A percentile compares a stretch with the other conserved stretches of the same genome.
Conservation (phyloP, 768 basidiomycete species). For the Amanita jacksonii region DNA sequence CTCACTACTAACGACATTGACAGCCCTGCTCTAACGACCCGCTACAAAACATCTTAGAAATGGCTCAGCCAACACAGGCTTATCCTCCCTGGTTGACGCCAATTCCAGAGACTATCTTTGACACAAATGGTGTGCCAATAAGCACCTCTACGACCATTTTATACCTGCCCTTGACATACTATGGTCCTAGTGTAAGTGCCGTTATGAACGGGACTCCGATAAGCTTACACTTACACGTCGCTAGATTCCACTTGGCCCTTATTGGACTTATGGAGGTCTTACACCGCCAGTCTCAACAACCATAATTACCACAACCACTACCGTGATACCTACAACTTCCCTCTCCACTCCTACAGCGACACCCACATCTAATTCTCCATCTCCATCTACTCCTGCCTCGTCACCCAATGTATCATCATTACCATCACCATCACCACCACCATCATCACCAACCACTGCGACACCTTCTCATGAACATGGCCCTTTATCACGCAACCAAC, state of each 20-base stretch:
- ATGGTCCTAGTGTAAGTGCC: conserved; percentile 66
- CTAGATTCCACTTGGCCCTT: conserved; percentile 66
- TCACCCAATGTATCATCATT: conserved; percentile 10
- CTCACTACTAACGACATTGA: conserved; percentile 38
- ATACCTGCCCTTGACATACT: conserved; percentile 70
- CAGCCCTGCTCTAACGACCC: conserved; percentile 13
- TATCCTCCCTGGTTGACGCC: conserved; percentile 68
- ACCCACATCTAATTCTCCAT: conserved; percentile 21
- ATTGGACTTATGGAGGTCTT: conserved; percentile 71
- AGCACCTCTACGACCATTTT: conserved; percentile 49
- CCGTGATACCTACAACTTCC: conserved; percentile 20
- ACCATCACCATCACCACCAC: conserved; percentile 19
- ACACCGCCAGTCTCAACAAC: conserved; percentile 27
- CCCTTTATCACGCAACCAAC: conserved; percentile 22
- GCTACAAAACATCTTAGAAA: conserved; percentile 17
- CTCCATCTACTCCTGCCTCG: conserved; percentile 19
- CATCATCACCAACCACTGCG: conserved; percentile 14
- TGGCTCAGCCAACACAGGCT: conserved; percentile 56
- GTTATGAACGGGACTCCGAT: no score
- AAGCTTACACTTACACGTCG: neutral
- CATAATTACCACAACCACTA: conserved; percentile 17
- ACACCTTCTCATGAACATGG: conserved; percentile 14
- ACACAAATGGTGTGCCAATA: conserved; percentile 41
- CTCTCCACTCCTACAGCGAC: conserved; percentile 16
- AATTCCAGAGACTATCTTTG: conserved; percentile 40